Evolutionary conservation across 2,329 filamentous ascomycete genomes (phyloP).

Genomic region (Stromatinia cepivora): DNA sequence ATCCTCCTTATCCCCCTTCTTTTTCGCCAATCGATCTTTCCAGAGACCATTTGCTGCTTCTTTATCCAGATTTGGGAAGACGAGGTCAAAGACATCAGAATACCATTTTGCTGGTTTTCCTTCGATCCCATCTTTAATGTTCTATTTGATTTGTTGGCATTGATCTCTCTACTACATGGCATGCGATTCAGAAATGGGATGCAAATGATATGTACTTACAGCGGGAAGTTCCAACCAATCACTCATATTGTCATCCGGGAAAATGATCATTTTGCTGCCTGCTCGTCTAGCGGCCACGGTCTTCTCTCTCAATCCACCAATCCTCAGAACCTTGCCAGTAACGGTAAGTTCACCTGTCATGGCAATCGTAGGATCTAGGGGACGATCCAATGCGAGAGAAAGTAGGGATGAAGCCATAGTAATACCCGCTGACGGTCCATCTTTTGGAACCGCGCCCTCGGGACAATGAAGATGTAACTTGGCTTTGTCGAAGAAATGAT

Average conservation of each 20-base stretch:
- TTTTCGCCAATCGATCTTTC: constrained; percentile 42
- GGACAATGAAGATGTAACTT: constrained; percentile 95
- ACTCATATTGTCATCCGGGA: constrained; percentile 91
- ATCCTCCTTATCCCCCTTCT: constrained; percentile 30
- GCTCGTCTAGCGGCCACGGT: constrained; percentile 91
- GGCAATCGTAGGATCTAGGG: constrained; percentile 81
- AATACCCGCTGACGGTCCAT: constrained; percentile 89
- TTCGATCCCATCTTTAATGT: constrained; percentile 95
- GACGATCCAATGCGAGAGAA: constrained; percentile 76
- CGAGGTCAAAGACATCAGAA: constrained; percentile 83
- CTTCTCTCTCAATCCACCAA: constrained; percentile 94
- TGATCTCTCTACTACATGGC: not conserved
- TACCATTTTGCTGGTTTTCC: constrained; percentile 94
- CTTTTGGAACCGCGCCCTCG: constrained; percentile 93
- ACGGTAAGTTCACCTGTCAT: constrained; percentile 98
- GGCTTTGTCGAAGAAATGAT: constrained; percentile 94
- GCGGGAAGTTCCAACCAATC: constrained; percentile 97
- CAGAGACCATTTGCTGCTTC: constrained; percentile 68
- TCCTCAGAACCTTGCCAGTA: constrained; percentile 92
- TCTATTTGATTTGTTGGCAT: constrained; percentile 55
- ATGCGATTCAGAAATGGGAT: not conserved
- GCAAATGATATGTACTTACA: constrained; percentile 57
- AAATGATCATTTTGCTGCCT: constrained; percentile 89
- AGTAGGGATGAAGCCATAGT: constrained; percentile 97
- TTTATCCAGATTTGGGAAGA: constrained; percentile 80